phyloP scores from a whole-genome alignment of 345 rosid species.

The Acer campestre region DNA sequence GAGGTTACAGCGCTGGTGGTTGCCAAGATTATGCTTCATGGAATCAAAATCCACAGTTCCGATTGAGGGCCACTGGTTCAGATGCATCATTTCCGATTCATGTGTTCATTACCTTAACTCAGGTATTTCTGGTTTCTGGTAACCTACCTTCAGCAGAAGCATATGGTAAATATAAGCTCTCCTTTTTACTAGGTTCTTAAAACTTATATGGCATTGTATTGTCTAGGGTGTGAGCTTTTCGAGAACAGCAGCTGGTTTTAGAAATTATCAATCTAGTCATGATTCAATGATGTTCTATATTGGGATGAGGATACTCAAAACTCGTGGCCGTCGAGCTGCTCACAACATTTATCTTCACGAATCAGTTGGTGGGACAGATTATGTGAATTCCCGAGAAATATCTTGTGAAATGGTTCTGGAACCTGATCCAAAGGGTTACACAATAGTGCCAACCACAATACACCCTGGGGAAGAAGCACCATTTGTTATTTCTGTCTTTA shows the following conservation, averaged over 20 bases:
- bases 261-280: conserved; percentile 92
- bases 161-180: background rate
- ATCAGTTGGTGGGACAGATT: conserved; percentile 99
- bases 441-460: conserved; percentile 97
- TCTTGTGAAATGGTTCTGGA: conserved; percentile 99
- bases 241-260: conserved; percentile 91
- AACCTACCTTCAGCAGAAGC: background rate
- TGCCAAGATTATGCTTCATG: conserved; percentile 98
- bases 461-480: conserved; percentile 99
- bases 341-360: conserved; percentile 95
- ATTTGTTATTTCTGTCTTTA: conserved; percentile 94
- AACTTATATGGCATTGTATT: conserved; percentile 14
- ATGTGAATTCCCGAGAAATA: conserved; percentile 98
- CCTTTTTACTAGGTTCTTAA: background rate
- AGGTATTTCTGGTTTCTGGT: conserved; percentile 46
- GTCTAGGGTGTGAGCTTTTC: conserved; percentile 96
- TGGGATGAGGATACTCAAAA: conserved; percentile 97
- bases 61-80: conserved; percentile 83
- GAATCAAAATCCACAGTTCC: conserved; percentile 99
- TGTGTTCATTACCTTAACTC: conserved; percentile 95
- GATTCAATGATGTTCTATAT: conserved; percentile 95
- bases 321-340: conserved; percentile 96
- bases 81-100: conserved; percentile 92
- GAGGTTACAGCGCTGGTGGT: conserved; percentile 97
- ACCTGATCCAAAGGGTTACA: conserved; percentile 99